Evolutionary conservation across 2,329 filamentous ascomycete genomes (phyloP).

Genomic region (Xylariaceae sp.): DNA sequence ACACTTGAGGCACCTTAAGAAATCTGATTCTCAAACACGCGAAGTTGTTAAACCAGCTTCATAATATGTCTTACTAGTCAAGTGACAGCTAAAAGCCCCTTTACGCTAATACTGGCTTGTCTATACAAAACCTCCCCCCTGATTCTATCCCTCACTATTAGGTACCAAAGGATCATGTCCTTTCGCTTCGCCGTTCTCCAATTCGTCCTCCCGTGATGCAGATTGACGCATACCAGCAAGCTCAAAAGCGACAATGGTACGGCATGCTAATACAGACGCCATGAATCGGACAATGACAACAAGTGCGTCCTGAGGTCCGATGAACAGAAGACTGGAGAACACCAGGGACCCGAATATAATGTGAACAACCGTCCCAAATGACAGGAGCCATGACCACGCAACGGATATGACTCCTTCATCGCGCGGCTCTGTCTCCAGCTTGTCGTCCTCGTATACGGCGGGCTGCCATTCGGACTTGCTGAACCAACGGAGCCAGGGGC

Average conservation of each 20-base stretch:
- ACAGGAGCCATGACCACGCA: slow-evolving; percentile 22
- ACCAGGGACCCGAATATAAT: slow-evolving; percentile 28
- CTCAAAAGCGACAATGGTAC: slow-evolving; percentile 27
- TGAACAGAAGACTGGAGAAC: slow-evolving; percentile 27
- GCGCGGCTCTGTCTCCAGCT: not conserved
- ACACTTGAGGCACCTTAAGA: not conserved
- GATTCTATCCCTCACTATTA: not conserved
- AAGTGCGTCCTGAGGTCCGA: slow-evolving; percentile 24
- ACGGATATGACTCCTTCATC: slow-evolving; percentile 12
- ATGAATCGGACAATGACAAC: slow-evolving; percentile 25
- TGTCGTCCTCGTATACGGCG: slow-evolving; percentile 6
- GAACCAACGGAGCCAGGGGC: slow-evolving; percentile 12
- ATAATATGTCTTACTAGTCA: too few relatives aligned
- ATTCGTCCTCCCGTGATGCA: not conserved
- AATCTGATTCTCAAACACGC: not conserved
- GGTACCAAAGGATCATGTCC: not conserved
- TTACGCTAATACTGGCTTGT: not conserved
- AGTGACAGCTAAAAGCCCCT: too few relatives aligned
- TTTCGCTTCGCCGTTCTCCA: not conserved
- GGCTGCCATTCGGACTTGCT: slow-evolving; percentile 12
- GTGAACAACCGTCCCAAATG: slow-evolving; percentile 22
- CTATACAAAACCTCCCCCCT: not conserved
- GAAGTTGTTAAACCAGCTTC: too few relatives aligned
- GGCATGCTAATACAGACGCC: slow-evolving; percentile 23
- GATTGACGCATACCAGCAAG: slow-evolving; percentile 21